Evolutionary conservation across 2,329 filamentous ascomycete genomes (phyloP).

Genomic region (Sclerotinia sclerotiorum): DNA sequence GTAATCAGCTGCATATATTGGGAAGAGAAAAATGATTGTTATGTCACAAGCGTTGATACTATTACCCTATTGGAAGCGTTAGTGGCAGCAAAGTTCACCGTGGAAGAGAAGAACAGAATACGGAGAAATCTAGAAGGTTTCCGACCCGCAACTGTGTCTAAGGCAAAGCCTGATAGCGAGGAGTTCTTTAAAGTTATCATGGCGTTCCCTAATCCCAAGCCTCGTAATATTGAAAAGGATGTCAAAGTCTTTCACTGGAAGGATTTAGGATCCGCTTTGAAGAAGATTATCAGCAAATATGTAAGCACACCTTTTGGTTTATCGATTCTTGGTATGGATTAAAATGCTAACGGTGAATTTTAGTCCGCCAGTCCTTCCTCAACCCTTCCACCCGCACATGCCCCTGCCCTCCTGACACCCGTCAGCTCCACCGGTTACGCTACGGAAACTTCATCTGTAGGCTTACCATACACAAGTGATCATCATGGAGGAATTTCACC

Average conservation of each 20-base stretch:
- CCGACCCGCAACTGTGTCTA: slow-evolving; percentile 88
- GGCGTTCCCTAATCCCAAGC: slow-evolving; percentile 93
- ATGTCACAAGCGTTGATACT: slow-evolving; percentile 94
- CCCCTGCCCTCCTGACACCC: slow-evolving; percentile 38
- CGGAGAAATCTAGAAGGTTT: slow-evolving; percentile 94
- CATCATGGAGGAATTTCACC: slow-evolving; percentile 40
- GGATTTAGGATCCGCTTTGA: slow-evolving; percentile 78
- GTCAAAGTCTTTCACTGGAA: slow-evolving; percentile 99
- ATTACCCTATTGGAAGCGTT: slow-evolving; percentile 93
- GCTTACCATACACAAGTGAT: slow-evolving; percentile 35
- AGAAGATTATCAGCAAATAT: slow-evolving; percentile 99
- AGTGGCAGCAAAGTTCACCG: slow-evolving; percentile 81
- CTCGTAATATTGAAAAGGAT: slow-evolving; percentile 97
- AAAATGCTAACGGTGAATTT: slow-evolving; percentile 23
- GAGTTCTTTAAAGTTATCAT: slow-evolving; percentile 99
- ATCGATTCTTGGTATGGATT: not conserved
- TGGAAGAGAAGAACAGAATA: slow-evolving; percentile 98
- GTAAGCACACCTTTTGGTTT: slow-evolving; percentile 31
- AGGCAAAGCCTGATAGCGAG: slow-evolving; percentile 87
- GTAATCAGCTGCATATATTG: slow-evolving; percentile 98
- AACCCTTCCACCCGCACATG: slow-evolving; percentile 35
- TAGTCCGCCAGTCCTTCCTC: slow-evolving; percentile 42
- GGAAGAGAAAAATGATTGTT: slow-evolving; percentile 88
- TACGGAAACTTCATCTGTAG: slow-evolving; percentile 36
- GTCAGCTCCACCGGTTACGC: slow-evolving; percentile 40